Evolutionary conservation across 768 basidiomycete species (phyloP), one percentile per base, ranked within the genome.

Genomic region (Calocera viscosa): DNA sequence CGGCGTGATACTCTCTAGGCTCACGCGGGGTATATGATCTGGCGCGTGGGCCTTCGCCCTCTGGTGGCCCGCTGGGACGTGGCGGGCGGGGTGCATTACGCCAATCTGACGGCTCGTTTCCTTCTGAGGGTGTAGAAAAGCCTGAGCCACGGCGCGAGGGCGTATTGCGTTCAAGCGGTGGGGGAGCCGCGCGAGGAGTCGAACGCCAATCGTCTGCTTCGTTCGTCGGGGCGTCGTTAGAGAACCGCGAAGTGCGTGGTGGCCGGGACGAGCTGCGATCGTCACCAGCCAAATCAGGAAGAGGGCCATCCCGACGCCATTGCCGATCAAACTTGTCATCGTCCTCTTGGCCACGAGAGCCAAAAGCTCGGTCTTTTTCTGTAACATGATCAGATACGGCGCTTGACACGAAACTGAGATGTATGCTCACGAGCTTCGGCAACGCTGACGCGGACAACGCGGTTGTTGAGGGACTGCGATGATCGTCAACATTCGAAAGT

Each of bases 261-360:
- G 72, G 74, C 67, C 75, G 71, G 73, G 74, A 74, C 67, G 67
- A 67, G 63, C 68, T 64, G 33, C 70, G 71, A 66, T 69, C 74
- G 69, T 30, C 68, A 67, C n/a, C n/a, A n/a, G n/a, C 66, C 39
- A 26, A 86, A 83, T 88, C 86, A 24, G 91, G 88, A 26, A 93
- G 82, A 63, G 94, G 94, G 0, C 89, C 91, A 17, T 91, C 87
- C 67, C 94, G 85, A 66, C 94, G 81, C 94, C 94, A 96, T 49
- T 84, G 86, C 22, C 80, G 85, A 63, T 90, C 85, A 69, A 92
- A 92, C 75, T 94, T 94, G 17, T 87, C 78, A 65, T 86, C 88
- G 8, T 93, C 91, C 24, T 64, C 65, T 22, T 72, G 75, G 30
- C n/a, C 30, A 49, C 26, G 40, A 38, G 39, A 65, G 2, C 39